Evolutionary conservation across 257 asterid genomes (phyloP).

Genomic region (Ajuga chamaepitys): DNA sequence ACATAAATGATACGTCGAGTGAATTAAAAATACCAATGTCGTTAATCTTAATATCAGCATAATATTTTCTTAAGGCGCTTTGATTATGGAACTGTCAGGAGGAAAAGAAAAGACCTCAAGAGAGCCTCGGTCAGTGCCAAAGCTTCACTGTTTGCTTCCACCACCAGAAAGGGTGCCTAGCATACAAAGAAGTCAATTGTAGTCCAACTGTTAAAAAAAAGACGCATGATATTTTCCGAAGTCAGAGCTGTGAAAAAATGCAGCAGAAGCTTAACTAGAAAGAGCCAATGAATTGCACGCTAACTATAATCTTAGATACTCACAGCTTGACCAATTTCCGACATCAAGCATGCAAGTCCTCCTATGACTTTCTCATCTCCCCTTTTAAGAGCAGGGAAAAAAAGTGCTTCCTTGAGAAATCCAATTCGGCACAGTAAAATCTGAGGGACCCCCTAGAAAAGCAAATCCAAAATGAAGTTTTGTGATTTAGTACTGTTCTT

Average conservation of each 20-base stretch:
- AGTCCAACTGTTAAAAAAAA: background rate
- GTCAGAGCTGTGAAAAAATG: background rate
- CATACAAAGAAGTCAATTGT: constrained; percentile 19
- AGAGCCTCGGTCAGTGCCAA: constrained; percentile 62
- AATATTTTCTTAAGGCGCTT: background rate
- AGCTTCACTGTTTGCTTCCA: constrained; percentile 69
- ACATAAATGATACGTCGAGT: constrained; percentile 16
- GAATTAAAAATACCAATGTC: constrained; percentile 2
- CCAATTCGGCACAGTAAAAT: constrained; percentile 67
- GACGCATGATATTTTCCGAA: background rate
- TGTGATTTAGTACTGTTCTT: background rate
- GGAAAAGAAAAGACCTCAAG: constrained; percentile 50
- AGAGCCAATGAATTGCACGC: background rate
- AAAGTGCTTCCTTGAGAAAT: constrained; percentile 64
- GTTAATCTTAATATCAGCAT: background rate
- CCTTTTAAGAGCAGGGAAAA: constrained; percentile 67
- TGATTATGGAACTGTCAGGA: background rate
- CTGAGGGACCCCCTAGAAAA: constrained; percentile 63
- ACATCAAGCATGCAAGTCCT: constrained; percentile 81
- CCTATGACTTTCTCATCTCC: constrained; percentile 73
- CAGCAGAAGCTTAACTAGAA: constrained; percentile 4
- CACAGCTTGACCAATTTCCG: constrained; percentile 94
- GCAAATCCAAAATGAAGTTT: constrained; percentile 20
- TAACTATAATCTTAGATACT: constrained; percentile 25
- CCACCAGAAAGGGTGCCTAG: constrained; percentile 70